These are phyloP conservation scores for Skeletonema tropicum DNA, from an alignment of 108 stramenopile genomes.

Conservation along the genomic window DNA sequence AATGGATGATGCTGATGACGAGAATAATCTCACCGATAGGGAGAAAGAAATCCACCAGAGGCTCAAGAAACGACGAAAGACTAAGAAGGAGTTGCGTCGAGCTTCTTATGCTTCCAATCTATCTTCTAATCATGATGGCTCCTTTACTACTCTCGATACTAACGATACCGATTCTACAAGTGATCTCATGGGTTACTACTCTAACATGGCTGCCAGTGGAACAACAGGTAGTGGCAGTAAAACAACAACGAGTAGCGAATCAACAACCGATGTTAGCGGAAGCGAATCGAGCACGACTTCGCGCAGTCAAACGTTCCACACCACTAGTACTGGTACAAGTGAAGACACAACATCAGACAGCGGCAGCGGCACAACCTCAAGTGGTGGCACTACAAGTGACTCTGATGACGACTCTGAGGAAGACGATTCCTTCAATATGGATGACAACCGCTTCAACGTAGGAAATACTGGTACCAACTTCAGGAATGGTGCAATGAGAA, in stretches of 20 bases:
- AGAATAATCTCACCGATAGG: neutral
- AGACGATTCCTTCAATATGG: slow-evolving; percentile 9
- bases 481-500: slow-evolving; percentile 1
- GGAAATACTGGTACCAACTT: neutral
- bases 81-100: slow-evolving; percentile 8
- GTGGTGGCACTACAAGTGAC: neutral
- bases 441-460: neutral
- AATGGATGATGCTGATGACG: neutral
- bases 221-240: slow-evolving; percentile 3
- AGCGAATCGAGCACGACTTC: slow-evolving; percentile 21
- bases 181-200: slow-evolving; percentile 1
- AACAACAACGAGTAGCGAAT: slow-evolving; percentile 17
- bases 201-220: slow-evolving; percentile 3
- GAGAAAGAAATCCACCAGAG: neutral
- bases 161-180: slow-evolving; percentile 1
- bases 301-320: slow-evolving; percentile 6
- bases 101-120: slow-evolving; percentile 8
- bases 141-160: slow-evolving; percentile 11
- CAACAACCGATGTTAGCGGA: slow-evolving; percentile 21
- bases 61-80: neutral
- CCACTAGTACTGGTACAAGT: slow-evolving; percentile 14
- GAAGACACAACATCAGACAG: neutral
- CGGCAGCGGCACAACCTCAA: neutral
- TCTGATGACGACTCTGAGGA: slow-evolving; percentile 1
- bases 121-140: slow-evolving; percentile 8